These are phyloP conservation scores for Gonapodya prolifera DNA, from an alignment of 192 early-diverging fungal genomes.

Conservation along the genomic window DNA sequence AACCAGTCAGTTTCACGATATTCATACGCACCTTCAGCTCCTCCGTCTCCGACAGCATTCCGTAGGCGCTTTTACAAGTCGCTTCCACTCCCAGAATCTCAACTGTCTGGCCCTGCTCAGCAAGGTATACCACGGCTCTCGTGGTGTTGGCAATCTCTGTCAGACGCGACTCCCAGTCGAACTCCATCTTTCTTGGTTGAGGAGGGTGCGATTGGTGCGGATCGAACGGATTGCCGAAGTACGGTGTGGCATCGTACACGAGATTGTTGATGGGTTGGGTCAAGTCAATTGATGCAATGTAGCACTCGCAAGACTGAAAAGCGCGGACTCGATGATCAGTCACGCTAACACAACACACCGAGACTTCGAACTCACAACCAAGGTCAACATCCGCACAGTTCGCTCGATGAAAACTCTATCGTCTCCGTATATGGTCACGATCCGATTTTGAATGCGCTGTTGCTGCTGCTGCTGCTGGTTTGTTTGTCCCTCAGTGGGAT, in stretches of 20 bases:
- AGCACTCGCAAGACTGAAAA: slow-evolving; percentile 32
- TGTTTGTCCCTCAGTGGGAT: too few relatives aligned
- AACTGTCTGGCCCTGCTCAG: slow-evolving; percentile 36
- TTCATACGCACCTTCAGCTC: slow-evolving; percentile 24
- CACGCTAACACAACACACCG: not conserved
- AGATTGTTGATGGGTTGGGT: not conserved
- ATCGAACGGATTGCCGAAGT: not conserved
- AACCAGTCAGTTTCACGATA: not conserved
- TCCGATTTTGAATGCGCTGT: slow-evolving; percentile 27
- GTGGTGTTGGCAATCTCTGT: slow-evolving; percentile 31
- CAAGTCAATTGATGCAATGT: slow-evolving; percentile 28
- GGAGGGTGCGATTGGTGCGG: not conserved
- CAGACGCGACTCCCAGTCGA: slow-evolving; percentile 14
- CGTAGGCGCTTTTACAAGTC: slow-evolving; percentile 46
- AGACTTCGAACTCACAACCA: slow-evolving; percentile 40
- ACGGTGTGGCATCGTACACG: not conserved
- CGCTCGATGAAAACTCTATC: slow-evolving; percentile 60
- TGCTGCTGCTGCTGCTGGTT: slow-evolving; percentile 35
- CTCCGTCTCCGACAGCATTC: slow-evolving; percentile 34
- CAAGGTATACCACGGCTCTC: slow-evolving; percentile 48
- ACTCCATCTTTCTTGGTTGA: not conserved
- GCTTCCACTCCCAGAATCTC: slow-evolving; percentile 57
- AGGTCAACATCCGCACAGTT: slow-evolving; percentile 54
- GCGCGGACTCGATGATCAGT: too few relatives aligned
- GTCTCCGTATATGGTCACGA: slow-evolving; percentile 50